phyloP scores from a whole-genome alignment of 257 asterid genomes.

The Linderniella brevidens region DNA sequence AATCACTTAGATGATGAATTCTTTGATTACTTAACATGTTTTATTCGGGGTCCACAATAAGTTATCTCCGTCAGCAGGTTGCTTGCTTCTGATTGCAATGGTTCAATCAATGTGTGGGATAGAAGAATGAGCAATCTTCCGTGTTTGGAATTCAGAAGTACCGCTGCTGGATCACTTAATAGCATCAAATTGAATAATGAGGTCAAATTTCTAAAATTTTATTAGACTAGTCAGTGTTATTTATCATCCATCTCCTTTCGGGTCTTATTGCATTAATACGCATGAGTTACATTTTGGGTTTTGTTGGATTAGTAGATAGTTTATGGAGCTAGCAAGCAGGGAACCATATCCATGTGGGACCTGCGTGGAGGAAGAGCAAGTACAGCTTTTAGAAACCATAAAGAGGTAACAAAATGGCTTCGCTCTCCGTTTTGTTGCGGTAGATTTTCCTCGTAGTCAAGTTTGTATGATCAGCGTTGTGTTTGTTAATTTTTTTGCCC shows the following conservation, averaged over 20 bases:
- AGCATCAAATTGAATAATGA: conserved; percentile 68
- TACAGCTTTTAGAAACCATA: conserved; percentile 51
- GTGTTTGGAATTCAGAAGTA: conserved; percentile 50
- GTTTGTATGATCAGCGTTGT: too few species aligned
- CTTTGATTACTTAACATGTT: neutral
- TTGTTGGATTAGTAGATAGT: conserved; percentile 38
- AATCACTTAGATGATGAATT: neutral
- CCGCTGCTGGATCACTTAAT: conserved; percentile 43
- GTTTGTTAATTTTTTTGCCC: neutral
- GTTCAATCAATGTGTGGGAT: conserved; percentile 78
- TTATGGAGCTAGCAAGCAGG: conserved; percentile 80
- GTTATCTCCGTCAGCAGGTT: conserved; percentile 36
- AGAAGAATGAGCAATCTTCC: conserved; percentile 72
- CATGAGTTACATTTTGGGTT: neutral
- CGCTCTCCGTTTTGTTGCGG: neutral
- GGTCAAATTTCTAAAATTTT: conserved; percentile 21
- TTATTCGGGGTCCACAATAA: neutral
- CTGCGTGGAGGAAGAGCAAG: conserved; percentile 77
- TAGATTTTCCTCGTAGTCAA: too few species aligned
- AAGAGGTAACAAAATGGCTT: conserved; percentile 26
- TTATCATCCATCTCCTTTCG: too few species aligned
- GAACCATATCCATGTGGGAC: conserved; percentile 74
- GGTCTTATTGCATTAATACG: too few species aligned
- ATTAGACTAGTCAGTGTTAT: too few species aligned
- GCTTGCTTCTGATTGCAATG: conserved; percentile 75